A percentile compares a stretch with the other conserved stretches of the same genome.
Evolutionary conservation across 495 filamentous ascomycete genomes (phyloP).

Genomic region (Aspergillus nidulans): DNA sequence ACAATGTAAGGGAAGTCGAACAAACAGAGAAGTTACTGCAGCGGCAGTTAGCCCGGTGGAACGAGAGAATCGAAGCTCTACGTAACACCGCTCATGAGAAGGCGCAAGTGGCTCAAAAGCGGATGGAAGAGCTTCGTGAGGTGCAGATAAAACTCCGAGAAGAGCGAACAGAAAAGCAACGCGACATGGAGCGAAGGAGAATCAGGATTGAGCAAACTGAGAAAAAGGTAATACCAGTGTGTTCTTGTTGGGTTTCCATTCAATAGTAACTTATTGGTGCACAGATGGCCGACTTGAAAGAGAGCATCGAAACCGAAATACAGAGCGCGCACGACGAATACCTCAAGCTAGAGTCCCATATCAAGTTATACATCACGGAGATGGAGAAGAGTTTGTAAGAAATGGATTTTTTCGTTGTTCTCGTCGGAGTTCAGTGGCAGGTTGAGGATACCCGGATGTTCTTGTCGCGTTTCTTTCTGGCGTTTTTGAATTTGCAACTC

Average conservation of each 20-base stretch:
- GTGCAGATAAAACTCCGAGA: constrained; percentile 78
- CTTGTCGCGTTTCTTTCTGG: constrained; percentile 8
- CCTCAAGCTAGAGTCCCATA: constrained; percentile 92
- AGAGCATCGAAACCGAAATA: constrained; percentile 93
- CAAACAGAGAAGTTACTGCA: constrained; percentile 76
- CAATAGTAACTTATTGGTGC: constrained; percentile 8
- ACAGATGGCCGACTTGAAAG: constrained; percentile 94
- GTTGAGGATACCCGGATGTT: constrained; percentile 41
- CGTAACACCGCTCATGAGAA: constrained; percentile 75
- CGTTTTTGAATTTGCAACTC: constrained; percentile 19
- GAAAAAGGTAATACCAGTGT: constrained; percentile 69
- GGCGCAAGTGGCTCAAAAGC: constrained; percentile 68
- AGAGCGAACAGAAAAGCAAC: constrained; percentile 76
- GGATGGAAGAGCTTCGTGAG: constrained; percentile 83
- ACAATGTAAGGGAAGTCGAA: constrained; percentile 87
- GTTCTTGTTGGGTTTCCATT: background rate
- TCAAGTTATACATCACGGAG: constrained; percentile 95
- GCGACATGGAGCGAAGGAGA: constrained; percentile 84
- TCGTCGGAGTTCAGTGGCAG: constrained; percentile 37
- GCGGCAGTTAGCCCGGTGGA: constrained; percentile 76
- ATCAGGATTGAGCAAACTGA: constrained; percentile 95
- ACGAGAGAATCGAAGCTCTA: constrained; percentile 77
- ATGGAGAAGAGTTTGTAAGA: constrained; percentile 87
- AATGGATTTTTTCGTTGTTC: constrained; percentile 11
- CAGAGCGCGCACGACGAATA: constrained; percentile 85